phyloP scores from a whole-genome alignment of 108 stramenopile species.

The Nitzschia inconspicua region DNA sequence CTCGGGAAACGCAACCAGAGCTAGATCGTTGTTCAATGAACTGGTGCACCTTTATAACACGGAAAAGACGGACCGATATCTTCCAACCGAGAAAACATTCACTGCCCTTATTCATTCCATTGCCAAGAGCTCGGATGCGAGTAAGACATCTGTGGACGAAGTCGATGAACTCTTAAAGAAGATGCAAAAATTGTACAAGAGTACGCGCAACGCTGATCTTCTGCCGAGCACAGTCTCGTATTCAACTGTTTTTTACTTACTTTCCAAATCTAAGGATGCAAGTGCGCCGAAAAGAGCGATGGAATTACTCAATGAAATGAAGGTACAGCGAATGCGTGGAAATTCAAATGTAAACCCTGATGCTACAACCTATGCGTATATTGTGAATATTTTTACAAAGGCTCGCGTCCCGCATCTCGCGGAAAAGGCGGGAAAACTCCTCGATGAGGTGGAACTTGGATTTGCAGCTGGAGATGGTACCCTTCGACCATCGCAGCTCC shows the following conservation, averaged over 20 bases:
- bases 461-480: slow-evolving; percentile 12
- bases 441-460: slow-evolving; percentile 17
- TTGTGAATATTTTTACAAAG: slow-evolving; percentile 26
- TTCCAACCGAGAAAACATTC: slow-evolving; percentile 25
- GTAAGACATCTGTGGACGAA: not conserved
- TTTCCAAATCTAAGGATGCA: slow-evolving; percentile 22
- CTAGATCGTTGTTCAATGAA: slow-evolving; percentile 11
- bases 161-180: slow-evolving; percentile 19
- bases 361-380: slow-evolving; percentile 23
- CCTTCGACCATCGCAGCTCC: slow-evolving; percentile 17
- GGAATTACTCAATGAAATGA: slow-evolving; percentile 20
- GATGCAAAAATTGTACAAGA: slow-evolving; percentile 6
- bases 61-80: not conserved
- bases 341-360: slow-evolving; percentile 18
- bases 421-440: slow-evolving; percentile 10
- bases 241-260: slow-evolving; percentile 12
- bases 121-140: slow-evolving; percentile 14
- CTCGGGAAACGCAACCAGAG: slow-evolving; percentile 20
- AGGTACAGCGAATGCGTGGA: not conserved
- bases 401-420: slow-evolving; percentile 12
- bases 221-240: slow-evolving; percentile 11
- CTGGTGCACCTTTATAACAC: slow-evolving; percentile 7
- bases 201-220: slow-evolving; percentile 13
- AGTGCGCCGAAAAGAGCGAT: slow-evolving; percentile 11
- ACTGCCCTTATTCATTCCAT: slow-evolving; percentile 12